A percentile compares a stretch with the other conserved stretches of the same genome.
These are phyloP conservation scores for Isatis lusitanica DNA, from an alignment of 441 rosid species.

Conservation along the genomic window DNA sequence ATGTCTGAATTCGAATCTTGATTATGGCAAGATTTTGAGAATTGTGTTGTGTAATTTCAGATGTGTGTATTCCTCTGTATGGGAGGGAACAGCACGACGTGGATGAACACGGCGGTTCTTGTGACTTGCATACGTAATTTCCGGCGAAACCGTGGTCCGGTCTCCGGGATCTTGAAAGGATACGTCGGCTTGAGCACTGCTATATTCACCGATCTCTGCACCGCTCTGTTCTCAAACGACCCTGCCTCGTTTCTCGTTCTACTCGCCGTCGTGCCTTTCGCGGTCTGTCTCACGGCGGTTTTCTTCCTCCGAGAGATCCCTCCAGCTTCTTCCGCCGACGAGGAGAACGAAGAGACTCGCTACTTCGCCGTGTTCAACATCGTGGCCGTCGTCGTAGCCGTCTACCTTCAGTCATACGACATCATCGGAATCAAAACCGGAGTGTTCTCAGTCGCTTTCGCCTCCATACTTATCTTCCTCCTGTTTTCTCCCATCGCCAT, in stretches of 20 bases:
- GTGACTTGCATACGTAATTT: constrained; percentile 60
- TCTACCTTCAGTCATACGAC: constrained; percentile 52
- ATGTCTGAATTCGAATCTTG: neutral
- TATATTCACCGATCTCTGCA: constrained; percentile 56
- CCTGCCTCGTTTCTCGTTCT: constrained; percentile 49
- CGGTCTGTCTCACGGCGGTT: constrained; percentile 51
- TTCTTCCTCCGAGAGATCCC: constrained; percentile 55
- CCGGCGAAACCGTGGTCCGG: constrained; percentile 55
- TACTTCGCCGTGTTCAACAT: constrained; percentile 50
- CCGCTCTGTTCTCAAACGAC: constrained; percentile 52
- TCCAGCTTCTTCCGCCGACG: constrained; percentile 30
- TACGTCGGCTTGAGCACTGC: constrained; percentile 60
- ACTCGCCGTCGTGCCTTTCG: constrained; percentile 48
- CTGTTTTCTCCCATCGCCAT: constrained; percentile 48
- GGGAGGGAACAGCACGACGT: constrained; percentile 67
- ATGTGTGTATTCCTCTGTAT: constrained; percentile 58
- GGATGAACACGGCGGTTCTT: constrained; percentile 66
- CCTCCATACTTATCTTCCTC: constrained; percentile 43
- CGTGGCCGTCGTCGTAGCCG: constrained; percentile 48
- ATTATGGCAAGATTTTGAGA: neutral
- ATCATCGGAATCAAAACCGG: constrained; percentile 44
- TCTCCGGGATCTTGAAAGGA: constrained; percentile 60
- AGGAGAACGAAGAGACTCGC: constrained; percentile 40
- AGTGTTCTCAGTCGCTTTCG: constrained; percentile 41
- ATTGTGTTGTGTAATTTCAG: constrained; percentile 26